These are phyloP conservation scores for Osmozyma mogii DNA, from an alignment of 805 yeast species.

Conservation along the genomic window DNA sequence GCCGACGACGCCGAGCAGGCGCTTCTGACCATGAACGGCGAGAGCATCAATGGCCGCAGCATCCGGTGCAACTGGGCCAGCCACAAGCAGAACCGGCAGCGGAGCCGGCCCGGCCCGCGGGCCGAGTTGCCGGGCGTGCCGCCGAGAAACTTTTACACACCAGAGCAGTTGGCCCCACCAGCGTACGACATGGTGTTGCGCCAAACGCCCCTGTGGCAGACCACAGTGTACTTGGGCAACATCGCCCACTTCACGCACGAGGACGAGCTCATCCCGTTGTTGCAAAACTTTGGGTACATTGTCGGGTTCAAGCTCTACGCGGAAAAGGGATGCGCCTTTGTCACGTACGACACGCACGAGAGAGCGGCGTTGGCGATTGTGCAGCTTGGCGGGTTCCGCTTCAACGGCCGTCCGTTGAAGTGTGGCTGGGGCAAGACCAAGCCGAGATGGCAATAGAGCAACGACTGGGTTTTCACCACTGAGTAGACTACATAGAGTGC, in stretches of 20 bases:
- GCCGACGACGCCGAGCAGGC: slow-evolving; percentile 69
- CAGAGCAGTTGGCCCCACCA: slow-evolving; percentile 35
- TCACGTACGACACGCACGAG: slow-evolving; percentile 79
- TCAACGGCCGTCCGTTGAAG: slow-evolving; percentile 72
- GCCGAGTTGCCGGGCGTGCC: neutral
- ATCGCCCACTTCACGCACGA: slow-evolving; percentile 71
- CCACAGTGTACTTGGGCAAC: slow-evolving; percentile 84
- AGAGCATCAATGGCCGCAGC: slow-evolving; percentile 61
- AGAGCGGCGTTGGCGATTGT: slow-evolving; percentile 84
- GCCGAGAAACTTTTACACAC: neutral
- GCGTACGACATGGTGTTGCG: slow-evolving; percentile 63
- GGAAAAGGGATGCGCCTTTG: slow-evolving; percentile 84
- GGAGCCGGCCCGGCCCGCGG: slow-evolving; percentile 1
- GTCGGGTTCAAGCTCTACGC: slow-evolving; percentile 74
- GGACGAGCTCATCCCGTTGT: slow-evolving; percentile 61
- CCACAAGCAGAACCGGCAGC: slow-evolving; percentile 40
- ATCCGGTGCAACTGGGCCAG: slow-evolving; percentile 87
- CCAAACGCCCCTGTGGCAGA: slow-evolving; percentile 76
- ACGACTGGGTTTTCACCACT: too few species aligned
- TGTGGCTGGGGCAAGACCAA: slow-evolving; percentile 92
- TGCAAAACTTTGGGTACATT: slow-evolving; percentile 76
- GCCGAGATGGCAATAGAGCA: too few species aligned
- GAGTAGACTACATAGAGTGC: too few species aligned
- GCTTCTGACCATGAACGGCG: slow-evolving; percentile 66
- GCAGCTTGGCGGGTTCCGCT: slow-evolving; percentile 59